Evolutionary conservation across 345 rosid species (phyloP), one percentile per base, ranked within the genome.

Genomic region (Barbarea vulgaris): DNA sequence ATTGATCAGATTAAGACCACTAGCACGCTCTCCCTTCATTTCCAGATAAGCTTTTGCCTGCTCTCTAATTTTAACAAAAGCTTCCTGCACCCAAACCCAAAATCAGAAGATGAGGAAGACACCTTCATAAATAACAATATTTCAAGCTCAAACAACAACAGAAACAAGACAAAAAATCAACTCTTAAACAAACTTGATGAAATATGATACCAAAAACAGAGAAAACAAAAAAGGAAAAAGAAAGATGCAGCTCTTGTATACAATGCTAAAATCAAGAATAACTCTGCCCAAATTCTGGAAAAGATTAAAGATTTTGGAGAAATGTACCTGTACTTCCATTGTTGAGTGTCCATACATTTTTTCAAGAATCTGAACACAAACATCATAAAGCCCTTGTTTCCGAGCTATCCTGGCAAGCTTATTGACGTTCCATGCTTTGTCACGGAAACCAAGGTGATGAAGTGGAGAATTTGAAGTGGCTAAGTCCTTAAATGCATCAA

Each of bases 361-460:
- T 25, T 95, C 98, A 73, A 95, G 97, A 73, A 92, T 84, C 37
- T 84, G 80, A 59, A 92, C 94, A 71, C 99, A 95, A 77, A 92
- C 97, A 85, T 95, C 97, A 78, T 87, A 76, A 82, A 95, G 98
- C 54, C 98, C 98, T 80, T 95, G 99, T 82, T 89, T 95, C 72
- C 96, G 89, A 82, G 99, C 91, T 79, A 92, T 89, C 75, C 83
- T 96, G 67, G 99, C 99, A 56, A 95, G 96, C 87, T 92, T 92
- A 83, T 92, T 95, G 71, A 95, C 98, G 79, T 88, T 95, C 99
- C 99, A 95, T 9, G 99, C 98, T 81, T 92, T 92, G 84, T 95
- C 98, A 69, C 97, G 99, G 80, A 80, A 95, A 53, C 98, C 99
- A 79, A 95, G 98, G 82, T 90, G 98, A 80, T 90, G 93, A 58